Conservation (phyloP, 2,329 filamentous ascomycete species). For the Fusarium albosuccineum region DNA sequence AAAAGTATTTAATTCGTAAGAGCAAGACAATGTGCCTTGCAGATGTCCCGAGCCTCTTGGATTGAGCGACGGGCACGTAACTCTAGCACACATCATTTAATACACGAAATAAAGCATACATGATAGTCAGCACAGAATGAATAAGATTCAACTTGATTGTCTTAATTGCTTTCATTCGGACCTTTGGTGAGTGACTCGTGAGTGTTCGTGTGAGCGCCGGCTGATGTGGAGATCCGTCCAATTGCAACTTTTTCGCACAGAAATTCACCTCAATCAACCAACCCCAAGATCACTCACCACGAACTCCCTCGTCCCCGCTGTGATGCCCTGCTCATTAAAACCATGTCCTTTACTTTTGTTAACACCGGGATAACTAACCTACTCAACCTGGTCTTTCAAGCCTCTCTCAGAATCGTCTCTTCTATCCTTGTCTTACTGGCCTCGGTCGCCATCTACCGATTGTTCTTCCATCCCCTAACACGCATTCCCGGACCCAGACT, state of each 20-base stretch:
- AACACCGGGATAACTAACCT: slow-evolving; percentile 14
- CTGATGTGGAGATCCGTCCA: slow-evolving; percentile 13
- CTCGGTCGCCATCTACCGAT: slow-evolving; percentile 52
- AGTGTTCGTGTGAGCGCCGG: not conserved
- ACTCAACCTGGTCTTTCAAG: not conserved
- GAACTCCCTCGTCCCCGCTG: not conserved
- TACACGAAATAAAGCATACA: no score
- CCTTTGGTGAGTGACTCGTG: not conserved
- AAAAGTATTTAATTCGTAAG: not conserved
- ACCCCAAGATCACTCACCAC: not conserved
- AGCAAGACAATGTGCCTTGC: no score
- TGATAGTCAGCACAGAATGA: no score
- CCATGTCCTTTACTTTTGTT: slow-evolving; percentile 23
- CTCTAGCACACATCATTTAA: no score
- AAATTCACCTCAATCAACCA: slow-evolving; percentile 1
- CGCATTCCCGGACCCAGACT: slow-evolving; percentile 60
- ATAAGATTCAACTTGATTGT: no score
- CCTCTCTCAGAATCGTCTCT: slow-evolving; percentile 2
- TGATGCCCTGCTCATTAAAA: slow-evolving; percentile 24
- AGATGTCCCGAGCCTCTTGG: no score
- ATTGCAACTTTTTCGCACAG: slow-evolving; percentile 17
- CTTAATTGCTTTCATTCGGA: no score
- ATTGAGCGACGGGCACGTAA: no score
- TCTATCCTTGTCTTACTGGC: slow-evolving; percentile 31
- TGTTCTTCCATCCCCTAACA: slow-evolving; percentile 60